Evolutionary conservation across 2,329 filamentous ascomycete genomes (phyloP), one percentile per base, ranked within the genome.

Genomic region (Aspergillus tanneri): DNA sequence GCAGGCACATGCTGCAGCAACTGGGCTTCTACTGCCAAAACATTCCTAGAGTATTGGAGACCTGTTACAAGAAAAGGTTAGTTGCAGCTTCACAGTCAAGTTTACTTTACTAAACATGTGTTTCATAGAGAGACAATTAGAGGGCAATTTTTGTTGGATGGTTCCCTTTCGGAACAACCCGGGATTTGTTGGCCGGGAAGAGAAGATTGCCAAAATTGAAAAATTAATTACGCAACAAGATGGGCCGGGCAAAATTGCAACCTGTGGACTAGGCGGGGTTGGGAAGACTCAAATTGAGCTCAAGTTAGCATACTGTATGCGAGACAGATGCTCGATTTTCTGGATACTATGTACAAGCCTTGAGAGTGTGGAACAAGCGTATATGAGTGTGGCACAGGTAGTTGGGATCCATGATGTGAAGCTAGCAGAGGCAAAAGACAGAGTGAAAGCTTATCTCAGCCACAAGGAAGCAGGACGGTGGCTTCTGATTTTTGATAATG

Each of bases 401-500:
- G 28, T 63, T 3, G 47, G 44, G 0, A 25, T 62, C 4, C 16
- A 9, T 1, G 3, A 22, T 1, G n/a, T 21, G 2, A 38, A 52
- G 1, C 7, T 30, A 6, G 38, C 49, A 2, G 56, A 57, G n/a
- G 39, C 51, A 0, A 60, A 56, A 22, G 25, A 1, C 0, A 18
- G 27, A 2, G 53, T 64, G 0, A 47, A 57, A 19, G 30, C 11
- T 2, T 24, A 59, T 30, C 43, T 66, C 1, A 58, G 44, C 6
- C 24, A 52, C 2, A 22, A 52, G 6, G 28, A 11, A 2, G 39
- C 38, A 3, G 55, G 59, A 0, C 25, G 46, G 4, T 67, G 64
- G 65, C 35, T 68, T 12, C 23, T 67, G 0, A 56, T 68, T 9
- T 41, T 64, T 37, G 64, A 68, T 21, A 67, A 67, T 45, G 61